Conservation (phyloP, 768 basidiomycete genomes). For the Boletus barrowsii region DNA sequence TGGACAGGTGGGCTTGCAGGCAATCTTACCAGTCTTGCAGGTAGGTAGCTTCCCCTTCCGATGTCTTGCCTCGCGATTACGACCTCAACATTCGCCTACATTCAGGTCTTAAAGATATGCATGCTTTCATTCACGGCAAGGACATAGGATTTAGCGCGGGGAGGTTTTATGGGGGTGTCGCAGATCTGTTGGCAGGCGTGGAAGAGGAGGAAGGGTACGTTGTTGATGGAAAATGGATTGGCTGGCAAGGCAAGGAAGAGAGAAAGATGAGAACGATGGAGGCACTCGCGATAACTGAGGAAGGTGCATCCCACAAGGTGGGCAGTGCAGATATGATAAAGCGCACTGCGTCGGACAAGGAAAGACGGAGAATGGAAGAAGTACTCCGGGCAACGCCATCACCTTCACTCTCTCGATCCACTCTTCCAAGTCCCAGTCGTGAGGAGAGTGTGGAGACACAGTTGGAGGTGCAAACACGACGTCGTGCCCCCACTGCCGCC, state of each 20-base stretch:
- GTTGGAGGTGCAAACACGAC: conserved; percentile 2
- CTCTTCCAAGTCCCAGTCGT: background rate
- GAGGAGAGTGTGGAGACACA: background rate
- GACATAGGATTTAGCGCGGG: conserved; percentile 91
- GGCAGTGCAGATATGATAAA: background rate
- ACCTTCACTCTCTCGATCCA: background rate
- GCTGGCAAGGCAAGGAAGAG: conserved; percentile 14
- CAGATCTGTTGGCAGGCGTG: conserved; percentile 70
- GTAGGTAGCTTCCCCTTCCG: background rate
- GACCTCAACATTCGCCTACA: background rate
- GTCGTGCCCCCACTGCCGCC: background rate
- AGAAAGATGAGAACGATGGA: conserved; percentile 5
- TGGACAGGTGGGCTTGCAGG: conserved; percentile 58
- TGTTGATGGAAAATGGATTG: conserved; percentile 24
- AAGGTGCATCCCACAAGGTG: background rate
- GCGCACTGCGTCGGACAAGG: conserved; percentile 22
- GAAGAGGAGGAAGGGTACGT: conserved; percentile 56
- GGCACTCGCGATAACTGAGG: background rate
- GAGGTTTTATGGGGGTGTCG: conserved; percentile 85
- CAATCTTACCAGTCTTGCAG: conserved; percentile 25
- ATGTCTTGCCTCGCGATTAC: background rate
- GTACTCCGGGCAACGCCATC: conserved; percentile 15
- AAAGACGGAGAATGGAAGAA: conserved; percentile 26
- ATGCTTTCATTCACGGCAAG: conserved; percentile 84
- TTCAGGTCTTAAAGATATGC: conserved; percentile 66